Conservation (phyloP, 2,329 filamentous ascomycete species). For the Apiospora marii region DNA sequence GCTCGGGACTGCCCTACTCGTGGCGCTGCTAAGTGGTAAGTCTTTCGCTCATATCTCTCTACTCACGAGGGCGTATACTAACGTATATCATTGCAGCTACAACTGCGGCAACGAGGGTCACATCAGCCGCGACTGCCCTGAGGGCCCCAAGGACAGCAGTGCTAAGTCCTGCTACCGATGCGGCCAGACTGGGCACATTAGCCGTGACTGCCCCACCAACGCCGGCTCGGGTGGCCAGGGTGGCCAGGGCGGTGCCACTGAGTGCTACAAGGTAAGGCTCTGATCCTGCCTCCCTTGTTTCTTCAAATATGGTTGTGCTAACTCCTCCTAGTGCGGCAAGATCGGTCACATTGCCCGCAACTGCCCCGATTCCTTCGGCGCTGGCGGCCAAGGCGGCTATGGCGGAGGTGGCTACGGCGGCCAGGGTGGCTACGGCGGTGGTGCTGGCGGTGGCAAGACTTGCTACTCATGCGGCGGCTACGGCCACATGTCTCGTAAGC, state of each 20-base stretch:
- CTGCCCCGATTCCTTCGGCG: slow-evolving; percentile 72
- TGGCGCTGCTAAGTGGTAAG: slow-evolving; percentile 82
- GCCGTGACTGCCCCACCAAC: slow-evolving; percentile 78
- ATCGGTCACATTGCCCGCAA: slow-evolving; percentile 95
- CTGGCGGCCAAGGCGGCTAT: slow-evolving; percentile 44
- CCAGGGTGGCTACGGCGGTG: slow-evolving; percentile 56
- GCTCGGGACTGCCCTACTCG: slow-evolving; percentile 88
- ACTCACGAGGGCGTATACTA: neutral
- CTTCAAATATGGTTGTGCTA: neutral
- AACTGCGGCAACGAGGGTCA: slow-evolving; percentile 69
- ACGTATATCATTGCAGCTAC: slow-evolving; percentile 38
- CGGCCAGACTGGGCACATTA: slow-evolving; percentile 88
- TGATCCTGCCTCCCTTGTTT: slow-evolving; percentile 1
- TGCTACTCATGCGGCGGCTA: slow-evolving; percentile 99
- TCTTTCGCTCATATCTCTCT: slow-evolving; percentile 37
- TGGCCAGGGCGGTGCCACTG: slow-evolving; percentile 60
- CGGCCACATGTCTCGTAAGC: slow-evolving; percentile 90
- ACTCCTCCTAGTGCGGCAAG: slow-evolving; percentile 74
- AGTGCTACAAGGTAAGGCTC: slow-evolving; percentile 83
- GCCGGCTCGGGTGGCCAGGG: slow-evolving; percentile 46
- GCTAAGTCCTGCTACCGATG: slow-evolving; percentile 81
- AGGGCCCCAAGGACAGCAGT: slow-evolving; percentile 77
- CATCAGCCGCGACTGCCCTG: slow-evolving; percentile 85
- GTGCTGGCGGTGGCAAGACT: slow-evolving; percentile 72
- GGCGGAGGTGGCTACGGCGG: slow-evolving; percentile 56